Percentiles rank a stretch among this genome's conserved stretches.
phyloP scores from a whole-genome alignment of 345 rosid genomes.

The Populus ilicifolia region DNA sequence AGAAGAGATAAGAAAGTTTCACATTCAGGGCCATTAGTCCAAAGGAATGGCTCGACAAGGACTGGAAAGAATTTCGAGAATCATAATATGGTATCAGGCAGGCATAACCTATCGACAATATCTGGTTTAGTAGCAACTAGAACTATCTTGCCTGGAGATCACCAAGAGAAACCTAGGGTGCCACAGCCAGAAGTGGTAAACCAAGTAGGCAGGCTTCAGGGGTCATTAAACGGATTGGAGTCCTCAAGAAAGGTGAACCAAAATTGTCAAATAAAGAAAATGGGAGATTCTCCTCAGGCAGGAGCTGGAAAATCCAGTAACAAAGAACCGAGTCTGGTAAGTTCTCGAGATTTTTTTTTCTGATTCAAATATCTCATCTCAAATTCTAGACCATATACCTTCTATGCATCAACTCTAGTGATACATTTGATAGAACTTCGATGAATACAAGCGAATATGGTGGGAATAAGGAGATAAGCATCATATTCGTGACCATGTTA shows the following conservation, averaged over 20 bases:
- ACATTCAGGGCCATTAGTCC: conserved; percentile 58
- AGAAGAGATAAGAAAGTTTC: conserved; percentile 45
- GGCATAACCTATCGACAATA: conserved; percentile 36
- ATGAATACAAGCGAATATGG: no score
- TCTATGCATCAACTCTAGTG: no score
- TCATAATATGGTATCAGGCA: conserved; percentile 17
- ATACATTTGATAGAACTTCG: no score
- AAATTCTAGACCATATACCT: no score
- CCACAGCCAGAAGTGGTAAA: conserved; percentile 26
- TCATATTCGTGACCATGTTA: no score
- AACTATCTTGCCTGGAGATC: conserved; percentile 34
- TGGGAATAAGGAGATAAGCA: no score
- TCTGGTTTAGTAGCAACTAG: conserved; percentile 51
- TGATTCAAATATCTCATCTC: neutral
- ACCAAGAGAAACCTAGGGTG: conserved; percentile 26
- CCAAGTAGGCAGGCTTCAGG: conserved; percentile 25
- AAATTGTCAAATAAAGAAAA: conserved; percentile 23
- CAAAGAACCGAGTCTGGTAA: conserved; percentile 43
- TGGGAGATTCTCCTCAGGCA: conserved; percentile 29
- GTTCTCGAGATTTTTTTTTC: conserved; percentile 10
- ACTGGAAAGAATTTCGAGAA: conserved; percentile 32
- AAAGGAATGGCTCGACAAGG: conserved; percentile 34
- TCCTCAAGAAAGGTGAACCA: conserved; percentile 32
- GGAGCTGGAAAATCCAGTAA: conserved; percentile 30
- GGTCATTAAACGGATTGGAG: conserved; percentile 24